Evolutionary conservation across 805 yeast genomes (phyloP), one percentile per base, ranked within the genome.

Genomic region (Ogataea nakhonphanomensis): DNA sequence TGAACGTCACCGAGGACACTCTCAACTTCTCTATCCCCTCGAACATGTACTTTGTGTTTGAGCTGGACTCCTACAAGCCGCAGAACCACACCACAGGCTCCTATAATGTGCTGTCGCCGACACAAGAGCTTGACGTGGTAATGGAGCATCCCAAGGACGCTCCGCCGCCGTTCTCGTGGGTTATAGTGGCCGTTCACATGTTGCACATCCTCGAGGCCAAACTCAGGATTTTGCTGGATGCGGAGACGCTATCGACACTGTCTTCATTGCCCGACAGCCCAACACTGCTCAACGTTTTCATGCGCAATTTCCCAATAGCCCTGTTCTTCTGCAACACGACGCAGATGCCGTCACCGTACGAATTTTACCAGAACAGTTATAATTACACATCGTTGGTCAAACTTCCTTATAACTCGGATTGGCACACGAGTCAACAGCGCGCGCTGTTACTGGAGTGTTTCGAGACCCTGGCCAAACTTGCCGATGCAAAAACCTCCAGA

Each of bases 261-360:
- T 12, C 23, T 8, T 27, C 36, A 17, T 26, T 43, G 25, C 46
- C 46, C 11, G 43, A 38, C 24, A 35, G 41, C 25, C 29, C 22
- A 5, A 25, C 33, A 3, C 23, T 46, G 14, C 39, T 49, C 28
- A 33, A 43, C 30, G 40, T 48, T 17, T 72, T 69, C 47, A 49
- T 71, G 3, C 69, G 66, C 53, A 69, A 66, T 41, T 71, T 66
- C 44, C 58, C 71, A 7, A 59, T 66, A 7, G 57, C 65, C 4
- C 46, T 73, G 4, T 58, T 70, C 23, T 59, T 65, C 32, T 60
- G 73, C 12, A 53, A 62, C 2, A 53, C 49, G 13, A 43, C 53
- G 3, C 51, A 54, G 1, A 38, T 71, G 8, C 74, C 76, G 1
- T 61, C 69, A 17, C 78, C 79, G 4, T 71, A 64, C 43, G 59